These are phyloP conservation scores for Cercophora sp. DNA, from an alignment of 495 filamentous ascomycete genomes.

Conservation along the genomic window DNA sequence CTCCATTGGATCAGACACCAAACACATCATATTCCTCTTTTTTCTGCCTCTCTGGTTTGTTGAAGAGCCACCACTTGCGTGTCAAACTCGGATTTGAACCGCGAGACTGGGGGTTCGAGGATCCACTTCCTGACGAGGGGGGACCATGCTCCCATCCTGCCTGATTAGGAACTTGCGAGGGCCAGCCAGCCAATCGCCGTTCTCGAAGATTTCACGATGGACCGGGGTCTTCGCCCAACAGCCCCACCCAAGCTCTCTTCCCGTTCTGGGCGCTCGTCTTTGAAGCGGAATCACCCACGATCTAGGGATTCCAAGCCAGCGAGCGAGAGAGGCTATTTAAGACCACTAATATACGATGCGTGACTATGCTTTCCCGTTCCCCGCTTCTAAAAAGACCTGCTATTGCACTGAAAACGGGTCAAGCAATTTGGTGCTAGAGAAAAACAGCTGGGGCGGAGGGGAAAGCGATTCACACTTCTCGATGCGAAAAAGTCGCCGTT, in stretches of 20 bases:
- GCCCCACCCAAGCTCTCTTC: neutral
- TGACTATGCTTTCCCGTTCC: neutral
- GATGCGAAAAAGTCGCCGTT: neutral
- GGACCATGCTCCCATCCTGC: slow-evolving; percentile 22
- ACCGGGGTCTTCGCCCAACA: neutral
- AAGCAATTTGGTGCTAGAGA: neutral
- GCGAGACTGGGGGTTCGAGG: neutral
- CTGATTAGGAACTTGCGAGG: slow-evolving; percentile 23
- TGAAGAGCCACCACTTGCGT: no score
- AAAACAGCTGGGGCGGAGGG: no score
- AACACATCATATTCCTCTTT: no score
- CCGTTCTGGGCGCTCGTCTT: no score
- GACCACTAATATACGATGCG: neutral
- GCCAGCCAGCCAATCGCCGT: slow-evolving; percentile 15
- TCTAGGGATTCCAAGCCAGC: no score
- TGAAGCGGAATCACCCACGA: no score
- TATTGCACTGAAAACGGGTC: neutral
- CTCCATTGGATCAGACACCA: no score
- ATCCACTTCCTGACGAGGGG: slow-evolving; percentile 2
- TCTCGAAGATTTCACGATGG: neutral
- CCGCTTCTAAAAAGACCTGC: neutral
- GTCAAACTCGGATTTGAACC: neutral
- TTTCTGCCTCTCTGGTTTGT: neutral
- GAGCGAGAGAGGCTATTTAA: neutral
- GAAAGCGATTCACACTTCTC: no score